A percentile compares a stretch with the other conserved stretches of the same genome.
Evolutionary conservation across 495 filamentous ascomycete genomes (phyloP).

Genomic region (Talaromyces trachyspermus): DNA sequence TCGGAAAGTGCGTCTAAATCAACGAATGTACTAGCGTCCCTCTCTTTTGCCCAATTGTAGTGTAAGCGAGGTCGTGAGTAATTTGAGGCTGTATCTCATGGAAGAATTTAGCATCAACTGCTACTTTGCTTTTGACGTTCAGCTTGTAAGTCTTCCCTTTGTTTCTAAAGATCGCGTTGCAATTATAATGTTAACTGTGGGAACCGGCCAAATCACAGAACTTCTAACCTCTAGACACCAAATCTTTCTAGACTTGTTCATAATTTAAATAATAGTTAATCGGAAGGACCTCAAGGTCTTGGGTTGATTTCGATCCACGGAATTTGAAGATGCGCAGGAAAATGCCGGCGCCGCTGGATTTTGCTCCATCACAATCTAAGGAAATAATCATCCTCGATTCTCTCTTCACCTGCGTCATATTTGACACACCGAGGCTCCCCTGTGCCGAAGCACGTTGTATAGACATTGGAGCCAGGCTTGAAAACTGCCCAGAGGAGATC

Average conservation of each 20-base stretch:
- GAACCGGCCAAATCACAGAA: conserved; percentile 17
- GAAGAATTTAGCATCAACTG: conserved; percentile 11
- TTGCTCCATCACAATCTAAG: conserved; percentile 20
- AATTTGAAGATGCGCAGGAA: conserved; percentile 1
- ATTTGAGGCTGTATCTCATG: conserved; percentile 11
- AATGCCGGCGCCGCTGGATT: neutral
- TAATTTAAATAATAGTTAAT: neutral
- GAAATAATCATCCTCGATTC: conserved; percentile 17
- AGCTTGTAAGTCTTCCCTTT: conserved; percentile 9
- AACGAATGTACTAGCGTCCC: too few species aligned
- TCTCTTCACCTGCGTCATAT: conserved; percentile 19
- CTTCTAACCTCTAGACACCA: conserved; percentile 20
- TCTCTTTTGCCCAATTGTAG: too few species aligned
- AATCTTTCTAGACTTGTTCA: neutral
- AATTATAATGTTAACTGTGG: conserved; percentile 9
- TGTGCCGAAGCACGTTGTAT: conserved; percentile 32
- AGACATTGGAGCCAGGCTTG: conserved; percentile 30
- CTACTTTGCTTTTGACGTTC: conserved; percentile 9
- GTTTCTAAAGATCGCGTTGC: conserved; percentile 12
- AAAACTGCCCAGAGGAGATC: conserved; percentile 42
- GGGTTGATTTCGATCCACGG: neutral
- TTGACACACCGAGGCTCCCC: conserved; percentile 20
- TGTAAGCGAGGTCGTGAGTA: too few species aligned
- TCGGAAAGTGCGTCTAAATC: too few species aligned
- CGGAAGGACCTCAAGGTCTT: conserved; percentile 2